A percentile compares a stretch with the other conserved stretches of the same genome.
These are phyloP conservation scores for Blastocystis sp. DNA, from an alignment of 352 stramenopile species.

Conservation along the genomic window DNA sequence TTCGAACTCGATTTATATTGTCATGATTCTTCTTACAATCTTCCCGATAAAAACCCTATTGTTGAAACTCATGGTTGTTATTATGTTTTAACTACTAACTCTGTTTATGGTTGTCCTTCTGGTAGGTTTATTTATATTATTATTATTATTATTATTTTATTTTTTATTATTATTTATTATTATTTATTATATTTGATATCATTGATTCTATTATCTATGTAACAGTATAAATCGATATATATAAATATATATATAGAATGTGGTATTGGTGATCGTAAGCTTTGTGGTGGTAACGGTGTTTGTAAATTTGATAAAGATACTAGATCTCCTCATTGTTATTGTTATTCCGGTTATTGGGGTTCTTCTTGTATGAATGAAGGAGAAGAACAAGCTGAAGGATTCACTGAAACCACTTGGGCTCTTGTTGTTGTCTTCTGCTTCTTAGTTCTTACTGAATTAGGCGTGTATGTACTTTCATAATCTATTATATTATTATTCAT, in stretches of 20 bases:
- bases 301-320: conserved; percentile 34
- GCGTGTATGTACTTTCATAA: too few species aligned
- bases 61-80: conserved; percentile 1
- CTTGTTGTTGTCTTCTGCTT: conserved; percentile 13
- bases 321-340: conserved; percentile 24
- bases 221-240: too few species aligned
- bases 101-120: conserved; percentile 30
- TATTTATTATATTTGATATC: too few species aligned
- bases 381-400: conserved; percentile 30
- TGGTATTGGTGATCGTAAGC: background rate
- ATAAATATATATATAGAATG: conserved; percentile 20
- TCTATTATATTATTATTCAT: too few species aligned
- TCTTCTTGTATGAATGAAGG: conserved; percentile 21
- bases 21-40: conserved; percentile 11
- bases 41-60: conserved; percentile 15
- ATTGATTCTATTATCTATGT: too few species aligned
- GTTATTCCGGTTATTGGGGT: conserved; percentile 20
- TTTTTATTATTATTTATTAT: too few species aligned
- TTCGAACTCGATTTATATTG: conserved; percentile 14
- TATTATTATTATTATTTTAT: too few species aligned
- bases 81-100: conserved; percentile 9
- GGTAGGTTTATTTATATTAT: too few species aligned
- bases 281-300: conserved; percentile 17
- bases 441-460: conserved; percentile 16
- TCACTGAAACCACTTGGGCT: conserved; percentile 28